A percentile compares a stretch with the other conserved stretches of the same genome.
These are phyloP conservation scores for Phlebiopsis flavidoalba DNA, from an alignment of 768 basidiomycete species.

Conservation along the genomic window DNA sequence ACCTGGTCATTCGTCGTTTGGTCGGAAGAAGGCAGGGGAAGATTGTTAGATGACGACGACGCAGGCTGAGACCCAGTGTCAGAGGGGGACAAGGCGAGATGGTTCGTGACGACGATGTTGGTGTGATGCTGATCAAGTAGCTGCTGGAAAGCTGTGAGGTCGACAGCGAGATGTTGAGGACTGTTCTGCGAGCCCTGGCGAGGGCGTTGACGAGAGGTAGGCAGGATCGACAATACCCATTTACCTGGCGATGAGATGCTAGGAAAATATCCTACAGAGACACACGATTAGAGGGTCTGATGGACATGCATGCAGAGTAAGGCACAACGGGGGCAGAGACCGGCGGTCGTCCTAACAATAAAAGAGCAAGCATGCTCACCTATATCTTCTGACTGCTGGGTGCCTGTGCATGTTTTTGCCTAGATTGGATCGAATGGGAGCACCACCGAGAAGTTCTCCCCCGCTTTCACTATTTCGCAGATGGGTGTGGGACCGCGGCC, in stretches of 20 bases:
- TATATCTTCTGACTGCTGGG: slow-evolving; percentile 30
- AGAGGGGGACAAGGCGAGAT: slow-evolving; percentile 1
- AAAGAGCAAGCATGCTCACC: slow-evolving; percentile 20
- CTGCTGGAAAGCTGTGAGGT: slow-evolving; percentile 2
- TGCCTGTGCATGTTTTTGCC: slow-evolving; percentile 17
- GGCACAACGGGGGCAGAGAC: not conserved
- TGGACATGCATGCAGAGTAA: not conserved
- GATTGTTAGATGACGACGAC: slow-evolving; percentile 2
- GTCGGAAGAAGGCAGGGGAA: not conserved
- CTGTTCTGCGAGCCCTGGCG: slow-evolving; percentile 20
- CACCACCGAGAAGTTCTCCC: slow-evolving; percentile 3
- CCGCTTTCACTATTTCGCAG: slow-evolving; percentile 21
- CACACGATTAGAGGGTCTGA: slow-evolving; percentile 10
- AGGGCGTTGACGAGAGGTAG: slow-evolving; percentile 5
- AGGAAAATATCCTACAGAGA: not conserved
- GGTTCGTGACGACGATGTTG: slow-evolving; percentile 10
- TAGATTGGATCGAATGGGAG: slow-evolving; percentile 26
- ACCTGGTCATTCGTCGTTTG: slow-evolving; percentile 15
- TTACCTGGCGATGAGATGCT: slow-evolving; percentile 6
- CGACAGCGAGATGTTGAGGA: slow-evolving; percentile 3
- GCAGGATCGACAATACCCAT: not conserved
- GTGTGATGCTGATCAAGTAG: slow-evolving; percentile 9
- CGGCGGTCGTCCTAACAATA: slow-evolving; percentile 1
- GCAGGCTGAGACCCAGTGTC: slow-evolving; percentile 5
- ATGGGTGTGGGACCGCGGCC: slow-evolving; percentile 25